These are phyloP conservation scores for Adansonia grandidieri DNA, from an alignment of 441 rosid genomes.

Conservation along the genomic window DNA sequence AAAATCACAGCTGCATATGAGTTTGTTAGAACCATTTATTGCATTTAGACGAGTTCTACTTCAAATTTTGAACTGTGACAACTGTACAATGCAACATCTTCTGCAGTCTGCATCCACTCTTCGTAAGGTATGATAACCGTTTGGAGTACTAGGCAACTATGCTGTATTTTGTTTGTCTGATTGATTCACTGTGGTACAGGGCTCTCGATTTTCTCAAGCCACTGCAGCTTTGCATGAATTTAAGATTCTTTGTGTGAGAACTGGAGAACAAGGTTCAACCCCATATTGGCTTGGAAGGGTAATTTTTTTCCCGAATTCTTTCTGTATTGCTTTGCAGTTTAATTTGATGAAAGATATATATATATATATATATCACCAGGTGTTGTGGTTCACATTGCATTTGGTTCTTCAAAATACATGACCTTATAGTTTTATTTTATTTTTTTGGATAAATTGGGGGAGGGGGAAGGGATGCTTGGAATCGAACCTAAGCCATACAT, in stretches of 20 bases:
- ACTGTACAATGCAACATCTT: constrained; percentile 71
- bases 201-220: constrained; percentile 88
- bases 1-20: constrained; percentile 86
- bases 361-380: not conserved
- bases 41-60: constrained; percentile 90
- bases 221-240: constrained; percentile 89
- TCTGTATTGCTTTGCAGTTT: constrained; percentile 1
- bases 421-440: not conserved
- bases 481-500: no score
- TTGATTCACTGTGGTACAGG: constrained; percentile 52
- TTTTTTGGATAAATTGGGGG: no score
- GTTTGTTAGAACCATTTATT: constrained; percentile 89
- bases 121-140: constrained; percentile 71
- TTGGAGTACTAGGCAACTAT: constrained; percentile 25
- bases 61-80: constrained; percentile 74
- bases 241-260: constrained; percentile 63
- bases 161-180: constrained; percentile 25
- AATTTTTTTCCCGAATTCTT: constrained; percentile 16
- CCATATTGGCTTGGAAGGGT: constrained; percentile 95
- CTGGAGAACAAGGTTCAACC: constrained; percentile 49
- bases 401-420: not conserved
- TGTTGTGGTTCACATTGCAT: not conserved
- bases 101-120: constrained; percentile 90
- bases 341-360: not conserved
- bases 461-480: no score